Conservation (phyloP, 257 asterid genomes). For the Nicotiana benthamiana region DNA sequence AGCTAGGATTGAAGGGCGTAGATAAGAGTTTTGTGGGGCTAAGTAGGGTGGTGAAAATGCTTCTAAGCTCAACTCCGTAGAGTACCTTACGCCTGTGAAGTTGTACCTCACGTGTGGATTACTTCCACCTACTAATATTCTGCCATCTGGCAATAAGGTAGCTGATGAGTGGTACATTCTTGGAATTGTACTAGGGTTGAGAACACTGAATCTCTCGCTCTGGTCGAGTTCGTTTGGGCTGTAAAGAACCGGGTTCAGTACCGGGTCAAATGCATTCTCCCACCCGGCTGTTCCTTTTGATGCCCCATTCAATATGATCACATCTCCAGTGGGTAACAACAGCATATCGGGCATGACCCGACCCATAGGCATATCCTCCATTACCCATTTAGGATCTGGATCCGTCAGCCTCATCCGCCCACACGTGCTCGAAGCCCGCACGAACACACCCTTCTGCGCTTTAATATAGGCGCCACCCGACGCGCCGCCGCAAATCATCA, state of each 20-base stretch:
- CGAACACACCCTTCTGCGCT: conserved; percentile 26
- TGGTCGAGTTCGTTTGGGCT: conserved; percentile 12
- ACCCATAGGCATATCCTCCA: conserved; percentile 24
- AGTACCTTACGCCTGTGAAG: conserved; percentile 46
- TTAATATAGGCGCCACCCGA: conserved; percentile 45
- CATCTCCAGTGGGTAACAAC: conserved; percentile 17
- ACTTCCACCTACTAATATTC: conserved; percentile 81
- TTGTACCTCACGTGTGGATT: conserved; percentile 63
- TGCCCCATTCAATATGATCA: conserved; percentile 22
- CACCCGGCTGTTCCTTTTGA: conserved; percentile 20
- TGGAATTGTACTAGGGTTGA: conserved; percentile 39
- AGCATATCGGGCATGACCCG: conserved; percentile 29
- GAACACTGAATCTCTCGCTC: conserved; percentile 36
- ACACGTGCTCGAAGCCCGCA: conserved; percentile 42
- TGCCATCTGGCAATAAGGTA: conserved; percentile 54
- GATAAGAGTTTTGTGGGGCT: conserved; percentile 16
- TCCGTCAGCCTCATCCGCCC: conserved; percentile 65
- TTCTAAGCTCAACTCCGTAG: conserved; percentile 62
- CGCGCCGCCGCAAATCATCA: conserved; percentile 84
- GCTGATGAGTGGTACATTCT: conserved; percentile 78
- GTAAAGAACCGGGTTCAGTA: conserved; percentile 17
- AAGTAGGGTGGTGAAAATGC: conserved; percentile 64
- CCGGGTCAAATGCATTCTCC: conserved; percentile 16
- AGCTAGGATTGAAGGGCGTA: conserved; percentile 46
- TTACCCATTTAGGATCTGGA: conserved; percentile 34